Percentiles rank a stretch among this genome's conserved stretches.
phyloP scores from a whole-genome alignment of 768 basidiomycete species.

The Lentinula boryana region DNA sequence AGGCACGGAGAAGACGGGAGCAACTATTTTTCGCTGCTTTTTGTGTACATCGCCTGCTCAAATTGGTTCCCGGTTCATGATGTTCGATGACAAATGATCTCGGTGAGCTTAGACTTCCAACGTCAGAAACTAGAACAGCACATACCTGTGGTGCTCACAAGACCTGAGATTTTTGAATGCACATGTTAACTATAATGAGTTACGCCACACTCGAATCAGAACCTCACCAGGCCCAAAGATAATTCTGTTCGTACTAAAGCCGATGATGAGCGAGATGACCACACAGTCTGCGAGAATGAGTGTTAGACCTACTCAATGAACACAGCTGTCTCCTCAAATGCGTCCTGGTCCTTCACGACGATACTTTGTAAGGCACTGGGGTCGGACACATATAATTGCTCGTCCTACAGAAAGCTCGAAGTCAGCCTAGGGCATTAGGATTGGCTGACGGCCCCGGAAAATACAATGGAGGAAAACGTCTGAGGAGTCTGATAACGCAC shows the following conservation, averaged over 20 bases:
- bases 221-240: constrained; percentile 41
- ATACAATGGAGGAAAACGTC: not conserved
- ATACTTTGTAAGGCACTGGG: constrained; percentile 43
- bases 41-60: constrained; percentile 35
- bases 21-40: constrained; percentile 42
- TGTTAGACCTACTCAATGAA: constrained; percentile 34
- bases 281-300: not conserved
- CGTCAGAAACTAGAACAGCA: not conserved
- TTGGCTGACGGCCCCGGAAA: not conserved
- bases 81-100: not conserved
- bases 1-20: constrained; percentile 38
- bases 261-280: not conserved
- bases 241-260: constrained; percentile 32
- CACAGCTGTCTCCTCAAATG: constrained; percentile 38
- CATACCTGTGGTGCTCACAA: constrained; percentile 3
- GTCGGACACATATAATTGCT: constrained; percentile 45
- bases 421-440: not conserved
- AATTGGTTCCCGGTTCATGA: not conserved
- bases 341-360: constrained; percentile 40
- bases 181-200: too few relatives aligned
- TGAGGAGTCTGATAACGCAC: constrained; percentile 18
- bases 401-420: constrained; percentile 24
- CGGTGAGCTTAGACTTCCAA: not conserved
- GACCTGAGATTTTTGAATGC: not conserved
- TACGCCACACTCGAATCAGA: not conserved